Conservation (phyloP, 1,139 yeast species). For the Nadsonia starkeyi-henricii region DNA sequence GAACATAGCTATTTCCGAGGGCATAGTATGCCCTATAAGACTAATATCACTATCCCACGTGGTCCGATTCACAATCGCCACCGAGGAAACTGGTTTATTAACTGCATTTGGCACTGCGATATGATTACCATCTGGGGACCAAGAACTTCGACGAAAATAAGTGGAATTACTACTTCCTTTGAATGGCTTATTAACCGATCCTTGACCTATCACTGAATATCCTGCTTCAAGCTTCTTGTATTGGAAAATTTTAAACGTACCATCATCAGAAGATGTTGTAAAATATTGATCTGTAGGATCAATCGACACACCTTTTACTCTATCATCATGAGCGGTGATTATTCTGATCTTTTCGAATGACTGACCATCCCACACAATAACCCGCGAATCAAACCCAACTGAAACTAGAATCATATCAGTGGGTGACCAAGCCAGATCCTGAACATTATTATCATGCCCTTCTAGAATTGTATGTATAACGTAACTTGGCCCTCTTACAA, state of each 20-base stretch:
- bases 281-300: slow-evolving; percentile 97
- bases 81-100: slow-evolving; percentile 89
- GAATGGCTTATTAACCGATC: slow-evolving; percentile 71
- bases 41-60: slow-evolving; percentile 84
- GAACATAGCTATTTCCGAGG: slow-evolving; percentile 87
- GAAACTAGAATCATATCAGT: slow-evolving; percentile 80
- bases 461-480: slow-evolving; percentile 70
- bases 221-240: slow-evolving; percentile 70
- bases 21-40: slow-evolving; percentile 90
- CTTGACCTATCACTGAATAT: slow-evolving; percentile 58
- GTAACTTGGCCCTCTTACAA: slow-evolving; percentile 36
- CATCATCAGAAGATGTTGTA: slow-evolving; percentile 92
- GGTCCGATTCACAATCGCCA: slow-evolving; percentile 79
- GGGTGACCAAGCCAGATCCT: slow-evolving; percentile 96
- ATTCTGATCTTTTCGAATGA: slow-evolving; percentile 84
- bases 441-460: slow-evolving; percentile 95
- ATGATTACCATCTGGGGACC: slow-evolving; percentile 98
- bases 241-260: slow-evolving; percentile 76
- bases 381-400: slow-evolving; percentile 84
- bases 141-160: slow-evolving; percentile 79
- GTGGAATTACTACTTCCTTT: slow-evolving; percentile 81
- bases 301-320: slow-evolving; percentile 90
- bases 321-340: slow-evolving; percentile 84
- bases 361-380: slow-evolving; percentile 84
- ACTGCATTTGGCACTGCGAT: slow-evolving; percentile 95